Conservation (phyloP, 495 filamentous ascomycete species). For the Articulospora tetracladia region DNA sequence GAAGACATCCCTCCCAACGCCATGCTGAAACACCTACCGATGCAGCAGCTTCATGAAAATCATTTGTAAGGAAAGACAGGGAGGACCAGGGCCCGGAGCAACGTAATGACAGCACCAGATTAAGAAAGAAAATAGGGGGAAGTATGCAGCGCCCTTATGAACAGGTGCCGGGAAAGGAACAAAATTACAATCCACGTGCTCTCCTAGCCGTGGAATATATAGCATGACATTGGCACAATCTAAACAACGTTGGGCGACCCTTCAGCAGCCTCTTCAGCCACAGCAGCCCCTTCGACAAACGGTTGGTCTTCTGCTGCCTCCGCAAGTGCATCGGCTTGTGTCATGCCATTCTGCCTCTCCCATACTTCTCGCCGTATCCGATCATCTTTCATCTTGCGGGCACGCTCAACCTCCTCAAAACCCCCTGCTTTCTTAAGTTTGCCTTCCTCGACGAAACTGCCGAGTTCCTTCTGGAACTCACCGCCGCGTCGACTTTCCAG, state of each 20-base stretch:
- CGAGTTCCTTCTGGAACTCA: conserved; percentile 85
- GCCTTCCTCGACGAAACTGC: conserved; percentile 83
- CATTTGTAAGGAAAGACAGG: background rate
- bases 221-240: background rate
- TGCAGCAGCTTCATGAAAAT: background rate
- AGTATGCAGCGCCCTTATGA: background rate
- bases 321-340: conserved; percentile 21
- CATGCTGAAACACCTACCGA: background rate
- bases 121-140: background rate
- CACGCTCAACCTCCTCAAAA: conserved; percentile 86
- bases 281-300: background rate
- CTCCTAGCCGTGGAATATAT: background rate
- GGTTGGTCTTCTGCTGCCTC: background rate
- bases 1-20: background rate
- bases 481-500: conserved; percentile 72
- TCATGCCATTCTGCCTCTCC: conserved; percentile 60
- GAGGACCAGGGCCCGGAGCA: background rate
- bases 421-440: conserved; percentile 94
- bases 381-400: conserved; percentile 83
- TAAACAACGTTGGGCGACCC: background rate
- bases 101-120: background rate
- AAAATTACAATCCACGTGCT: background rate
- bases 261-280: background rate
- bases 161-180: background rate
- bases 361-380: conserved; percentile 80